These are phyloP conservation scores for Macrophomina pseudophaseolina DNA, from an alignment of 2,329 filamentous ascomycete species.

Conservation along the genomic window DNA sequence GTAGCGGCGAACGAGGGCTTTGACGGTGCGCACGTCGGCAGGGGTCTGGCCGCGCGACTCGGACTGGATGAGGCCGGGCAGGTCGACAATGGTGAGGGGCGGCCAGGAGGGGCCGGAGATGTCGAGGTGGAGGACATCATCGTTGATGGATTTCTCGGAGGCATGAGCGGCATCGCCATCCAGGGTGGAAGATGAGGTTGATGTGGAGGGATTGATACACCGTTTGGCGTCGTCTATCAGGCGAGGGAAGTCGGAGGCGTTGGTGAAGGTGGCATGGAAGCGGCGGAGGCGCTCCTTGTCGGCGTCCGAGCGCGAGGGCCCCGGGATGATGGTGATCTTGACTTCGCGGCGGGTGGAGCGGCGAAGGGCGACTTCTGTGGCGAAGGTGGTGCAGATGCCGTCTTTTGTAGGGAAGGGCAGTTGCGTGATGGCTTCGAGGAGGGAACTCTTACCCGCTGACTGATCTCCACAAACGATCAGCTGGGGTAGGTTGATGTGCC, in stretches of 20 bases:
- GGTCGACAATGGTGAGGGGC: conserved; percentile 41
- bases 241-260: conserved; percentile 46
- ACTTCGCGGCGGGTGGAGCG: conserved; percentile 45
- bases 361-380: conserved; percentile 64
- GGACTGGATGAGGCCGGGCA: conserved; percentile 48
- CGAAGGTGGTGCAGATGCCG: conserved; percentile 64
- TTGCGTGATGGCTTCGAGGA: conserved; percentile 67
- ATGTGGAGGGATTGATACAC: conserved; percentile 50
- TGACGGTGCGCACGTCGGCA: conserved; percentile 40
- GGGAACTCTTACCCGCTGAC: conserved; percentile 67
- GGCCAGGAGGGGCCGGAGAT: conserved; percentile 33
- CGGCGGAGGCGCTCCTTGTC: conserved; percentile 38
- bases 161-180: neutral
- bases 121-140: conserved; percentile 36
- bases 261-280: conserved; percentile 39
- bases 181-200: too few relatives aligned
- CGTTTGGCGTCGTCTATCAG: conserved; percentile 59
- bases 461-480: conserved; percentile 66
- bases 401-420: conserved; percentile 64
- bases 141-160: conserved; percentile 31
- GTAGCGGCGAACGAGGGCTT: conserved; percentile 55
- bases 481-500: conserved; percentile 57
- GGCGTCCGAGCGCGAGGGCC: conserved; percentile 30
- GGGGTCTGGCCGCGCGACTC: conserved; percentile 38
- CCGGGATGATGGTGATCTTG: conserved; percentile 49